Evolutionary conservation across 2,329 filamentous ascomycete species (phyloP), one percentile per base, ranked within the genome.

Genomic region (Fusarium veterinarium): DNA sequence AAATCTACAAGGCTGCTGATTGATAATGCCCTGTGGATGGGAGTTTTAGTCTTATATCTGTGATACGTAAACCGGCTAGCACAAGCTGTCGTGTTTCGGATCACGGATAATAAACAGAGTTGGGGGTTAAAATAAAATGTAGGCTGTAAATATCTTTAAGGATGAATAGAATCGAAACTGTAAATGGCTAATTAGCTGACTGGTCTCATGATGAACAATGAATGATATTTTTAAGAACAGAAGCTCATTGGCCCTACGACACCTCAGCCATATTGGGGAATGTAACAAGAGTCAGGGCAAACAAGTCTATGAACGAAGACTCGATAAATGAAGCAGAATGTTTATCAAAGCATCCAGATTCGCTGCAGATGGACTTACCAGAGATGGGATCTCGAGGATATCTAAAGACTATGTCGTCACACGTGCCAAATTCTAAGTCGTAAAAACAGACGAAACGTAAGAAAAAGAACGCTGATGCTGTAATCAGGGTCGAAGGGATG

Each of bases 361-460:
- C 41, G 33, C 46, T 66, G 65, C 41, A 46, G 33, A 28, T 38
- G 65, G 31, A 76, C 73, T 72, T 56, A 75, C 75, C 65, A 66
- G 71, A 76, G 74, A 75, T 73, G 71, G 77, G 64, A 75, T 76
- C 67, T 77, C 73, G 64, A 69, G 69, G 68, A 73, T 75, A 71
- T 79, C 77, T 78, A 78, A 76, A 58, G 71, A 66, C 57, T 73
- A 69, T 67, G 71, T 67, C 75, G 72, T 77, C 58, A 74, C 69
- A 74, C 72, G 74, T 71, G 72, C 74, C 67, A 76, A 76, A 68
- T 69, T 78, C 76, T 79, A 78, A 64, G 67, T 76, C 75, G 75
- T 74, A 58, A 74, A 77, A 75, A 71, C 67, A 72, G 69, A 70
- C 64, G 63, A 72, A 74, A 68, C 59, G 74, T 58, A 72, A 65